Conservation (phyloP, 805 yeast species). For the Saturnispora saitoi region DNA sequence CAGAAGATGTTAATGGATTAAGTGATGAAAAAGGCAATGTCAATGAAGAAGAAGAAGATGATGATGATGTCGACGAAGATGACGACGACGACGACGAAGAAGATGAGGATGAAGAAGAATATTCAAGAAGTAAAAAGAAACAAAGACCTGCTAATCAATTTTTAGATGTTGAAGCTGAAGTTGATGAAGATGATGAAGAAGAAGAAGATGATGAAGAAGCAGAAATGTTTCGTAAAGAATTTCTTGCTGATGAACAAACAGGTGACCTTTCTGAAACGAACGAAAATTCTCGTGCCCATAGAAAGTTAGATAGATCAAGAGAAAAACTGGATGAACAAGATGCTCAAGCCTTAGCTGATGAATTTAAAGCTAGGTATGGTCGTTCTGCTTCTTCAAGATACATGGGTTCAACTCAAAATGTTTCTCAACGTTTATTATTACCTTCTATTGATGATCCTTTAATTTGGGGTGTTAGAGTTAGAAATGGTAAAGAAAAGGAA, state of each 20-base stretch:
- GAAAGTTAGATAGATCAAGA: slow-evolving; percentile 77
- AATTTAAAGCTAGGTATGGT: slow-evolving; percentile 86
- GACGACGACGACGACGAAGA: slow-evolving; percentile 29
- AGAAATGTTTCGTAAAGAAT: slow-evolving; percentile 77
- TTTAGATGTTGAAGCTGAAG: slow-evolving; percentile 98
- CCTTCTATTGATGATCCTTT: slow-evolving; percentile 96
- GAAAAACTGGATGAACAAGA: slow-evolving; percentile 88
- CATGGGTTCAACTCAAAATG: slow-evolving; percentile 76
- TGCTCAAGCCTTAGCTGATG: slow-evolving; percentile 89
- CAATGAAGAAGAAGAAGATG: slow-evolving; percentile 15
- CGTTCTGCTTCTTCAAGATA: slow-evolving; percentile 72
- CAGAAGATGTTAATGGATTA: slow-evolving; percentile 19
- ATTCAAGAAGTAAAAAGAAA: slow-evolving; percentile 37
- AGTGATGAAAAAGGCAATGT: slow-evolving; percentile 23
- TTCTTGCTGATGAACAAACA: slow-evolving; percentile 61
- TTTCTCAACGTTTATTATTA: slow-evolving; percentile 84
- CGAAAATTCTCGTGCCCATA: slow-evolving; percentile 60
- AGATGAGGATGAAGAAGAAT: slow-evolving; percentile 46
- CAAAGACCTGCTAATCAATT: slow-evolving; percentile 68
- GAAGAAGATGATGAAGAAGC: slow-evolving; percentile 92
- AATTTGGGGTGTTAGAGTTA: slow-evolving; percentile 91
- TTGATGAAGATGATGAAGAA: slow-evolving; percentile 94
- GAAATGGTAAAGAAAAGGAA: slow-evolving; percentile 89
- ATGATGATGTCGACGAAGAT: slow-evolving; percentile 19
- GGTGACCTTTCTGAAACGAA: slow-evolving; percentile 38